Conservation (phyloP, 805 yeast genomes). For the Teunomyces cretensis region DNA sequence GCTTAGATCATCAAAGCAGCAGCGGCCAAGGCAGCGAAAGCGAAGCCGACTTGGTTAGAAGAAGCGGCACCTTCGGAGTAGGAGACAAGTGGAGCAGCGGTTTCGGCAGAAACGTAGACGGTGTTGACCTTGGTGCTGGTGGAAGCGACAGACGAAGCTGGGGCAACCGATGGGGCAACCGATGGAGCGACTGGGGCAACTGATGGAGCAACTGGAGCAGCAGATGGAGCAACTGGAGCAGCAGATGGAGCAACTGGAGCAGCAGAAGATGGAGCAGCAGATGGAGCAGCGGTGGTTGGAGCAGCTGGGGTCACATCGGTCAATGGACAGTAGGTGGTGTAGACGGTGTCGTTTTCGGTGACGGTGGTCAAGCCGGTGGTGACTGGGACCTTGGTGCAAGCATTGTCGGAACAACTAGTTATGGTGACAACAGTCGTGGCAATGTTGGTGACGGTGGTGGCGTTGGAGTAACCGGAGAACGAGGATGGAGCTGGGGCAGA, state of each 20-base stretch:
- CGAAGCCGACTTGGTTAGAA: slow-evolving; percentile 7
- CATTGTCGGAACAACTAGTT: slow-evolving; percentile 33
- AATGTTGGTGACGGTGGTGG: slow-evolving; percentile 13
- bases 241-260: slow-evolving; percentile 5
- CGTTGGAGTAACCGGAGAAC: slow-evolving; percentile 30
- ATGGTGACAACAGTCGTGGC: slow-evolving; percentile 31
- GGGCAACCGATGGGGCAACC: background rate
- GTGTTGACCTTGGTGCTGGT: slow-evolving; percentile 6
- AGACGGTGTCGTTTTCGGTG: slow-evolving; percentile 27
- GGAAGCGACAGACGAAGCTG: background rate
- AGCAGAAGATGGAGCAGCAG: background rate
- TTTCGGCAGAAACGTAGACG: background rate
- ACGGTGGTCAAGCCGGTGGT: slow-evolving; percentile 40
- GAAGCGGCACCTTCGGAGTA: slow-evolving; percentile 8
- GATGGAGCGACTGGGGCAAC: no score
- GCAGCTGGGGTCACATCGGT: slow-evolving; percentile 15
- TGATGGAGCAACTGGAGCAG: slow-evolving; percentile 1
- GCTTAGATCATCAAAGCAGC: slow-evolving; percentile 12
- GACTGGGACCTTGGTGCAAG: slow-evolving; percentile 19
- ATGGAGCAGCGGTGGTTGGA: background rate
- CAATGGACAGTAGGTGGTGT: slow-evolving; percentile 37
- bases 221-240: background rate
- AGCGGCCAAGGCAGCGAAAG: slow-evolving; percentile 14
- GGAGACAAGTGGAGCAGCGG: slow-evolving; percentile 2
- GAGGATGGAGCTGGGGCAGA: slow-evolving; percentile 18